Conservation (phyloP, 2,329 filamentous ascomycete genomes). For the Tolypocladium sp. region DNA sequence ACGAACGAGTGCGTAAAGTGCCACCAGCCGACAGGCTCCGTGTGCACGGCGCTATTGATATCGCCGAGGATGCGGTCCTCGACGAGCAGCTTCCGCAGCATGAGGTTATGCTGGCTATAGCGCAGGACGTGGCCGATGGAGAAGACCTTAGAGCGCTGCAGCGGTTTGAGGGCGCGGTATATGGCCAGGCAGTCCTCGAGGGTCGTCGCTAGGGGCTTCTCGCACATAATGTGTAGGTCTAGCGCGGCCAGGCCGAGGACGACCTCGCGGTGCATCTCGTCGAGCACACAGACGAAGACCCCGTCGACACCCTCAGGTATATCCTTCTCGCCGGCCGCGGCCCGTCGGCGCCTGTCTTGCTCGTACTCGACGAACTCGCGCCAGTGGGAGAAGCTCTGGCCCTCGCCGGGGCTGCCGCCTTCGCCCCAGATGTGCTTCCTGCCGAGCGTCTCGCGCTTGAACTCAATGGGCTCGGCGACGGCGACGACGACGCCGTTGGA, state of each 20-base stretch:
- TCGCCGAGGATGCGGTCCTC: constrained; percentile 73
- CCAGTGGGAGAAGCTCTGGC: constrained; percentile 68
- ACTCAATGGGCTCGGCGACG: constrained; percentile 72
- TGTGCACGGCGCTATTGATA: constrained; percentile 78
- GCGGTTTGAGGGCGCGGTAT: constrained; percentile 44
- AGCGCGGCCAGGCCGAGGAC: constrained; percentile 63
- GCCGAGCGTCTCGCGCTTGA: constrained; percentile 66
- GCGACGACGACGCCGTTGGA: constrained; percentile 63
- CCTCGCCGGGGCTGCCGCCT: constrained; percentile 34
- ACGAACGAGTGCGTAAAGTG: constrained; percentile 91
- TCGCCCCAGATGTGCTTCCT: constrained; percentile 63
- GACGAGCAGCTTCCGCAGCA: constrained; percentile 69
- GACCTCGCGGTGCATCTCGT: constrained; percentile 81
- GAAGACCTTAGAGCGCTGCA: constrained; percentile 47
- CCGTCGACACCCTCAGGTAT: constrained; percentile 51
- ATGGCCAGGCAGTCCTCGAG: constrained; percentile 72
- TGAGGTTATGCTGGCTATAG: constrained; percentile 86
- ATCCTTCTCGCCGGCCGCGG: constrained; percentile 33
- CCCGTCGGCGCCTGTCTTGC: constrained; percentile 45
- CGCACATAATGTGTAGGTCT: constrained; percentile 79
- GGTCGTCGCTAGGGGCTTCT: constrained; percentile 83
- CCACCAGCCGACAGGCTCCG: constrained; percentile 93
- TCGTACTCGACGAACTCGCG: constrained; percentile 69
- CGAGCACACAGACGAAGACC: constrained; percentile 60
- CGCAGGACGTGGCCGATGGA: constrained; percentile 89